A percentile compares a stretch with the other conserved stretches of the same genome.
Conservation (phyloP, 164 flowering plant species). For the Annona squamosa region DNA sequence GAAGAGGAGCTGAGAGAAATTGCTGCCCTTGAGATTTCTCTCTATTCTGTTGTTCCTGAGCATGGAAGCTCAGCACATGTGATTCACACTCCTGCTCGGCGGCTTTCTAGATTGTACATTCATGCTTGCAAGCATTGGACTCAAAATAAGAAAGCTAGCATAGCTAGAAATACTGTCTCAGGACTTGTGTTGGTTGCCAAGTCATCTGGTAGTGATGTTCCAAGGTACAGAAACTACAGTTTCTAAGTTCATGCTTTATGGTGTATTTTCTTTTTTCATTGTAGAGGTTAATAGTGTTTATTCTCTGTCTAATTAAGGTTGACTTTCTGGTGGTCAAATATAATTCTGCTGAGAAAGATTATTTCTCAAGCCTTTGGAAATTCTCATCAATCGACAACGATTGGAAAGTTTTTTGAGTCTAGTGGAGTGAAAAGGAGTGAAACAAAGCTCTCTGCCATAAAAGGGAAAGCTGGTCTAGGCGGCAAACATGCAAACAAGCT, state of each 20-base stretch:
- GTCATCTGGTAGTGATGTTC: slow-evolving; percentile 88
- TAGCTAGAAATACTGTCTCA: slow-evolving; percentile 81
- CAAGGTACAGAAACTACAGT: slow-evolving; percentile 45
- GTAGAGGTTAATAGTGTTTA: slow-evolving; percentile 5
- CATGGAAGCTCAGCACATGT: slow-evolving; percentile 98
- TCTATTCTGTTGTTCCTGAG: slow-evolving; percentile 90
- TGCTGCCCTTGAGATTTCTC: slow-evolving; percentile 92
- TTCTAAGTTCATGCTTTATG: not conserved
- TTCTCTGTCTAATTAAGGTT: slow-evolving; percentile 41
- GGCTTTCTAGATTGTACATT: slow-evolving; percentile 86
- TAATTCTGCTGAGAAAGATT: slow-evolving; percentile 76
- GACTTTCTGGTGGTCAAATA: slow-evolving; percentile 94
- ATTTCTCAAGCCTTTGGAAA: slow-evolving; percentile 77
- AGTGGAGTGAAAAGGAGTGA: slow-evolving; percentile 43
- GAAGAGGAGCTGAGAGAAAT: slow-evolving; percentile 93
- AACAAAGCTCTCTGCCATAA: slow-evolving; percentile 30
- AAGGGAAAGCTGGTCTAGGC: slow-evolving; percentile 40
- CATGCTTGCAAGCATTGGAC: slow-evolving; percentile 94
- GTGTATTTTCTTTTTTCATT: not conserved
- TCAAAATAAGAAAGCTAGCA: slow-evolving; percentile 65
- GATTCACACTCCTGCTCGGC: slow-evolving; percentile 96
- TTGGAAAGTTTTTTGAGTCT: slow-evolving; percentile 30
- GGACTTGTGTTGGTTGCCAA: slow-evolving; percentile 84
- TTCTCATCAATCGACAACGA: slow-evolving; percentile 36
- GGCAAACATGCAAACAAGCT: slow-evolving; percentile 38